These are phyloP conservation scores for Ampelomyces quisqualis DNA, from an alignment of 2,329 filamentous ascomycete genomes.

Conservation along the genomic window DNA sequence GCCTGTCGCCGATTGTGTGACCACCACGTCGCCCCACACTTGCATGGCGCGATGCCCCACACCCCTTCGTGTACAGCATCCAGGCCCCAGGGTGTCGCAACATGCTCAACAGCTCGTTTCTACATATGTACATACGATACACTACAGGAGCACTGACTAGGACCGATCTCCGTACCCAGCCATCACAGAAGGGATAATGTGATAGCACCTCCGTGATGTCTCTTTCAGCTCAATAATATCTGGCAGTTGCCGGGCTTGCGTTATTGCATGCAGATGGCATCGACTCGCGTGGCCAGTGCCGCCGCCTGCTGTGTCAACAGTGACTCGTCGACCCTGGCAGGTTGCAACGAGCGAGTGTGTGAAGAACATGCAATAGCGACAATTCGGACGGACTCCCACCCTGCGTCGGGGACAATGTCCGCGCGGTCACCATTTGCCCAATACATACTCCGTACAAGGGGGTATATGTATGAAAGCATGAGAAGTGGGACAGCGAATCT, in stretches of 20 bases:
- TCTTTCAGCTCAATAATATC: not conserved
- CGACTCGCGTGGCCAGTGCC: conserved; percentile 1
- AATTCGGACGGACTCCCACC: not conserved
- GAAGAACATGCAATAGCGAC: not conserved
- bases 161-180: not conserved
- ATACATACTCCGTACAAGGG: too few species aligned
- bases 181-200: not conserved
- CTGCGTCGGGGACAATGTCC: too few species aligned
- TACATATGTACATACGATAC: too few species aligned
- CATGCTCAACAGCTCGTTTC: too few species aligned
- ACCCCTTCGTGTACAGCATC: not conserved
- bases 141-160: too few species aligned
- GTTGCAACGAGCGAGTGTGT: not conserved
- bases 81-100: too few species aligned
- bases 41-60: conserved; percentile 4
- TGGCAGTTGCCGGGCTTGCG: not conserved
- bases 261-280: not conserved
- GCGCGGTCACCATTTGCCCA: too few species aligned
- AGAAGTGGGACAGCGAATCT: too few species aligned
- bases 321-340: not conserved
- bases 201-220: too few species aligned
- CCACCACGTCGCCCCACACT: conserved; percentile 9
- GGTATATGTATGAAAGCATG: too few species aligned
- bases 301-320: not conserved
- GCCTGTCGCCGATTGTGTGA: conserved; percentile 3